Evolutionary conservation across 257 asterid species (phyloP).

Genomic region (Nicotiana undulata): DNA sequence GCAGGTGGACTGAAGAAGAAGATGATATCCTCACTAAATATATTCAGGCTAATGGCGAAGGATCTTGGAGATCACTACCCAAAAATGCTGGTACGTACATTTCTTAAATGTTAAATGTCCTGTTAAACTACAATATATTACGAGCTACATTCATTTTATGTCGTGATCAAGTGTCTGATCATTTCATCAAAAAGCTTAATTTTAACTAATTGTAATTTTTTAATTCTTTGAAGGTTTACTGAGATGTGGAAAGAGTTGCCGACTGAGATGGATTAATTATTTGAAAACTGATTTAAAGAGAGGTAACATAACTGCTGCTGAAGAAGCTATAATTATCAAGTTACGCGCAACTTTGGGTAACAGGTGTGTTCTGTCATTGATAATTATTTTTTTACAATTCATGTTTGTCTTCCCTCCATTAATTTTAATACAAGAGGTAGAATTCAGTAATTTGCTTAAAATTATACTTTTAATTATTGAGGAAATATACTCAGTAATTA

Average conservation of each 20-base stretch:
- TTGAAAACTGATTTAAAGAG: slow-evolving; percentile 75
- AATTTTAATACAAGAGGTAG: too few species aligned
- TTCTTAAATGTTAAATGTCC: background rate
- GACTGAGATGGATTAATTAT: slow-evolving; percentile 85
- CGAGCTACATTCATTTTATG: background rate
- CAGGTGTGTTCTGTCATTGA: slow-evolving; percentile 32
- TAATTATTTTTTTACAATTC: background rate
- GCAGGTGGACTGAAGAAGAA: slow-evolving; percentile 87
- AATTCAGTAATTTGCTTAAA: too few species aligned
- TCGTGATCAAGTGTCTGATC: too few species aligned
- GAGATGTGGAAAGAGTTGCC: slow-evolving; percentile 88
- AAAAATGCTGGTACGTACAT: slow-evolving; percentile 65
- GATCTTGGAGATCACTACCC: slow-evolving; percentile 86
- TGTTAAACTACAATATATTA: background rate
- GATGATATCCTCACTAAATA: slow-evolving; percentile 56
- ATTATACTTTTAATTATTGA: too few species aligned
- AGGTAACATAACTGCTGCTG: slow-evolving; percentile 58
- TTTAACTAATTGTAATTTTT: background rate
- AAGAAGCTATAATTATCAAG: slow-evolving; percentile 59
- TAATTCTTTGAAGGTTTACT: slow-evolving; percentile 35
- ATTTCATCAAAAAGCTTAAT: background rate
- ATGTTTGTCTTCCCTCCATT: background rate
- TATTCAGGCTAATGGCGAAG: slow-evolving; percentile 70
- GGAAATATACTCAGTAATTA: too few species aligned
- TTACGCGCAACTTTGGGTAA: slow-evolving; percentile 77